phyloP scores from a whole-genome alignment of 2,329 filamentous ascomycete genomes.

The Colletotrichum chlorophyti region DNA sequence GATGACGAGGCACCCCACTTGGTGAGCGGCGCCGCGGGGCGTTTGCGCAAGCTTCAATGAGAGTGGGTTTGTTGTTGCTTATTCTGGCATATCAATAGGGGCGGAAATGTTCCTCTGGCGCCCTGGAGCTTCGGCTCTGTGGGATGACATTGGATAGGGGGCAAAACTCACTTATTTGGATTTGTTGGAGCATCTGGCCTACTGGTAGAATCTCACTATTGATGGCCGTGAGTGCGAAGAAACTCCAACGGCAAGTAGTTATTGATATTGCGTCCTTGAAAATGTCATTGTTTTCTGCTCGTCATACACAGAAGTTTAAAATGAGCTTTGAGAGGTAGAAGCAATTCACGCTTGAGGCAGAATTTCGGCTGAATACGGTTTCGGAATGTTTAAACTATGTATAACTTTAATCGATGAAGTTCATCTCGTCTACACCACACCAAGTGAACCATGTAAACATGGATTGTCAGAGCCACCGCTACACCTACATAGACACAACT shows the following conservation, averaged over 20 bases:
- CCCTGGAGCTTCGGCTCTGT: conserved; percentile 19
- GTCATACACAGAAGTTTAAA: too few species aligned
- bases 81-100: too few species aligned
- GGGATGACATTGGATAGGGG: conserved; percentile 13
- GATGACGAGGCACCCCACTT: conserved; percentile 20
- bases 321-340: neutral
- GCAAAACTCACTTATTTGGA: too few species aligned
- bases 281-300: too few species aligned
- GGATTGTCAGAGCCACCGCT: too few species aligned
- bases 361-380: neutral
- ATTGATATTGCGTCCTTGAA: too few species aligned
- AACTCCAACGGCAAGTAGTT: too few species aligned
- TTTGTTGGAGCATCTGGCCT: too few species aligned
- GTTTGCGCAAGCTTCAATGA: conserved; percentile 21
- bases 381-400: neutral
- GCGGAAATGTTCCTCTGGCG: too few species aligned
- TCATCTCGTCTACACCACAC: neutral
- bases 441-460: neutral
- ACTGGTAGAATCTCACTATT: too few species aligned
- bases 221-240: too few species aligned
- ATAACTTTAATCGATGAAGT: neutral
- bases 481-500: too few species aligned
- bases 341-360: neutral
- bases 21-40: conserved; percentile 8
- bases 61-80: conserved; percentile 3